A percentile compares a stretch with the other conserved stretches of the same genome.
phyloP scores from a whole-genome alignment of 192 early-diverging fungal species.

The Backusella tarrabulga region DNA sequence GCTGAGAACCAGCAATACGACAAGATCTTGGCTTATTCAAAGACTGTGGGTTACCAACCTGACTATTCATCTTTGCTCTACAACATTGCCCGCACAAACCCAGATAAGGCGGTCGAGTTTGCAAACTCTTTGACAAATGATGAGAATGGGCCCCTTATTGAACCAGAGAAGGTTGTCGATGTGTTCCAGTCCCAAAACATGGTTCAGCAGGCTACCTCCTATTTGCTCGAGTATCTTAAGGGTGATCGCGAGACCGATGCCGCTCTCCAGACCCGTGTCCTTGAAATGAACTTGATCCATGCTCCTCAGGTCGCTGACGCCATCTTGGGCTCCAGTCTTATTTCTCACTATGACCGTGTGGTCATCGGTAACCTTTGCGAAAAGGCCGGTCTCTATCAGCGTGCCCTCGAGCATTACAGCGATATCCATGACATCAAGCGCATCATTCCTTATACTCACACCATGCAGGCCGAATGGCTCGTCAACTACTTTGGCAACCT shows the following conservation, averaged over 20 bases:
- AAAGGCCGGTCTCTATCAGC: slow-evolving; percentile 96
- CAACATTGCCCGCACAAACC: slow-evolving; percentile 86
- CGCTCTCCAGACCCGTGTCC: slow-evolving; percentile 88
- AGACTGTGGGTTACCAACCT: slow-evolving; percentile 90
- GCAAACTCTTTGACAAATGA: slow-evolving; percentile 85
- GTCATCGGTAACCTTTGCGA: slow-evolving; percentile 93
- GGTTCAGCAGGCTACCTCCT: slow-evolving; percentile 96
- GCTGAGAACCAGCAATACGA: slow-evolving; percentile 94
- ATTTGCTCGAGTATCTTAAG: slow-evolving; percentile 95
- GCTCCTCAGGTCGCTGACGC: slow-evolving; percentile 99
- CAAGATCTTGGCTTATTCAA: slow-evolving; percentile 95
- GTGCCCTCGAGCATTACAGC: slow-evolving; percentile 95
- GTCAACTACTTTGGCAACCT: slow-evolving; percentile 94
- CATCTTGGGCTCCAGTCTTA: slow-evolving; percentile 94
- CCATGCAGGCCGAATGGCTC: slow-evolving; percentile 87
- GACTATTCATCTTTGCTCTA: slow-evolving; percentile 91
- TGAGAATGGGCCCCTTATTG: slow-evolving; percentile 78
- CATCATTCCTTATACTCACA: slow-evolving; percentile 85
- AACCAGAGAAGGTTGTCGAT: slow-evolving; percentile 86
- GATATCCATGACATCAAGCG: slow-evolving; percentile 97
- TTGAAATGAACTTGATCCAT: slow-evolving; percentile 97
- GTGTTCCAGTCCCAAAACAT: slow-evolving; percentile 90
- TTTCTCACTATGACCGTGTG: slow-evolving; percentile 92
- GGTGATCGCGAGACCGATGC: slow-evolving; percentile 90
- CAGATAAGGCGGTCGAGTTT: slow-evolving; percentile 94